Base-by-base conservation (phyloP, 1,139 yeast genomes). In the Diutina sp. region DNA sequence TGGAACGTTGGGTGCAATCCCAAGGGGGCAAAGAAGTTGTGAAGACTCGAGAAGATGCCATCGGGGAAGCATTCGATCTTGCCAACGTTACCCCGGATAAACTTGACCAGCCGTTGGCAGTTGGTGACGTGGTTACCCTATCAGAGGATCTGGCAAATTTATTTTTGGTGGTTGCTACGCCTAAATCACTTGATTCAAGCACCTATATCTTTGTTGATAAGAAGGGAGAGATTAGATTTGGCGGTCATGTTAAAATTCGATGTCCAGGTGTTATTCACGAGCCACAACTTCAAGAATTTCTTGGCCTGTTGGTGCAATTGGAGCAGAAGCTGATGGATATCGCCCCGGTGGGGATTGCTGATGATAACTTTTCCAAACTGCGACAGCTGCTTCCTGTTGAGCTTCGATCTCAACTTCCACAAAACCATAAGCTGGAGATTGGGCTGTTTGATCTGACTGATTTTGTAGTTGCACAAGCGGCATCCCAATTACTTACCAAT, bases 201-300 rank as follows among this genome's bases (percentile, higher is more conserved):
- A 62, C 66, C 45, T 85, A 80, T 61, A 78, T 87, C 0, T 76
- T 82, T 59, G 70, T 83, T 55, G 78, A 79, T 58, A 72, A 76
- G 50, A 77, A 77, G 58, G 93, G 95, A 4, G 80, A 76, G 54
- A 68, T 86, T 6, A 63, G 72, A 1, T 83, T 77, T 68, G 77
- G 78, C 1, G 65, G 70, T n/a, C 66, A 68, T 12, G 76, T 85
- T 55, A 70, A 71, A 52, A 65, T 80, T 46, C 70, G 90, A 57
- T 69, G 86, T 11, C 90, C 91, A 0, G 66, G 69, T 2, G 74
- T 80, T 2, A 71, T 82, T 6, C 28, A 38, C 4, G 32, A n/a
- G n/a, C 46, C 46, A 4, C 28, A 14, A 12, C 28, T 32, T 4
- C 44, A 30, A 12, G 11, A 38, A 11, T 32, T 32, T 30, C 30